Percentiles rank a stretch among this genome's conserved stretches.
phyloP scores from a whole-genome alignment of 257 asterid species.

The Primulina huaijiensis region DNA sequence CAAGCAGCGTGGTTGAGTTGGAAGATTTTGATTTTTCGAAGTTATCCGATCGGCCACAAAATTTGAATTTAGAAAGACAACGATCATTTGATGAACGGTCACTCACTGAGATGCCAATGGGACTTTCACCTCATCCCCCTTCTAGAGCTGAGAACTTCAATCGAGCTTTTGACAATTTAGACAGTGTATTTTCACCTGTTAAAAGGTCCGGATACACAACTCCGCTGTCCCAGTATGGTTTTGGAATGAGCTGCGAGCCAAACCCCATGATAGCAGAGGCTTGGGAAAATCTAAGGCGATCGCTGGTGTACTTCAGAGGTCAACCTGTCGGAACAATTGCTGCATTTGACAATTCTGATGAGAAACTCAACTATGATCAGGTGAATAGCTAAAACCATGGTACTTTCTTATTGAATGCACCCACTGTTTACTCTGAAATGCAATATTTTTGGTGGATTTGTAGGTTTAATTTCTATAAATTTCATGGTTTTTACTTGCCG shows the following conservation, averaged over 20 bases:
- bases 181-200: constrained; percentile 39
- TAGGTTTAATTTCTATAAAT: not conserved
- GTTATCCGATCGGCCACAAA: constrained; percentile 40
- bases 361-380: constrained; percentile 78
- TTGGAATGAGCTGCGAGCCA: constrained; percentile 34
- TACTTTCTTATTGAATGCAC: not conserved
- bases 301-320: constrained; percentile 63
- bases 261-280: constrained; percentile 59
- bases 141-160: constrained; percentile 39
- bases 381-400: constrained; percentile 26
- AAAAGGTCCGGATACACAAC: constrained; percentile 48
- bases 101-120: constrained; percentile 38
- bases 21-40: constrained; percentile 52
- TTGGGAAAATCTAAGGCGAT: constrained; percentile 56
- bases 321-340: constrained; percentile 77
- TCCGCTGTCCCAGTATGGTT: constrained; percentile 43
- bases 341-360: constrained; percentile 62
- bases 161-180: constrained; percentile 42
- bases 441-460: not conserved
- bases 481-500: not conserved
- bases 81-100: constrained; percentile 54
- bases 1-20: constrained; percentile 35
- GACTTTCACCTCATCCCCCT: constrained; percentile 51
- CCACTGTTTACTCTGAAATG: not conserved
- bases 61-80: constrained; percentile 54